Percentiles rank a stretch among this genome's conserved stretches.
These are phyloP conservation scores for Eucalyptus tenuipes DNA, from an alignment of 345 rosid genomes.

Conservation along the genomic window DNA sequence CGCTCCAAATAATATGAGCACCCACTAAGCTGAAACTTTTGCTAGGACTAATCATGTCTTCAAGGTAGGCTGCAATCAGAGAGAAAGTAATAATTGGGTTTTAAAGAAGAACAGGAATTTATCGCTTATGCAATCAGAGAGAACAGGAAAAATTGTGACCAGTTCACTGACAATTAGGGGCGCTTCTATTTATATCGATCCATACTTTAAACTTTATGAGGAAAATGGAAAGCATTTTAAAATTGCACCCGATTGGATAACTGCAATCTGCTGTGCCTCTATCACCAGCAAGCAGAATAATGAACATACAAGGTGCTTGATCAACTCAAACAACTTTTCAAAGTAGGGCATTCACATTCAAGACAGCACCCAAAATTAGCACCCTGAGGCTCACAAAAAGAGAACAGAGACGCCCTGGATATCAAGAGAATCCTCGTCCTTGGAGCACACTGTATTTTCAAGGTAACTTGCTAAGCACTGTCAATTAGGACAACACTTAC, in stretches of 20 bases:
- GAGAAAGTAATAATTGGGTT: not conserved
- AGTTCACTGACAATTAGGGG: not conserved
- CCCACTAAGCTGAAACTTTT: not conserved
- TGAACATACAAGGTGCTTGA: not conserved
- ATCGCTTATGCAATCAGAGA: not conserved
- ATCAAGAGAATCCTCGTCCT: not conserved
- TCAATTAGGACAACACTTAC: not conserved
- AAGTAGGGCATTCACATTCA: not conserved
- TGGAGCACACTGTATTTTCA: not conserved
- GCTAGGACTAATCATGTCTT: not conserved
- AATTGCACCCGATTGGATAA: not conserved
- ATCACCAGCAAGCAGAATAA: not conserved
- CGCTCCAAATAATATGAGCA: not conserved
- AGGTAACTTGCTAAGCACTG: not conserved
- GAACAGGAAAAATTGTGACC: not conserved
- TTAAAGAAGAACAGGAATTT: not conserved
- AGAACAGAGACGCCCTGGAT: not conserved
- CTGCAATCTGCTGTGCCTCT: not conserved
- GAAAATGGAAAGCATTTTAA: not conserved
- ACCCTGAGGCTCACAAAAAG: not conserved
- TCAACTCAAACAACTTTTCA: not conserved
- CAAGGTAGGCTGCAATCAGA: not conserved
- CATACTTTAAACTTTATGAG: not conserved
- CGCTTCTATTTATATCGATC: not conserved
- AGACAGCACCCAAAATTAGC: not conserved